Percentiles rank a stretch among this genome's conserved stretches.
These are phyloP conservation scores for Artemisia argyi DNA, from an alignment of 129 eudicot genomes.

Conservation along the genomic window DNA sequence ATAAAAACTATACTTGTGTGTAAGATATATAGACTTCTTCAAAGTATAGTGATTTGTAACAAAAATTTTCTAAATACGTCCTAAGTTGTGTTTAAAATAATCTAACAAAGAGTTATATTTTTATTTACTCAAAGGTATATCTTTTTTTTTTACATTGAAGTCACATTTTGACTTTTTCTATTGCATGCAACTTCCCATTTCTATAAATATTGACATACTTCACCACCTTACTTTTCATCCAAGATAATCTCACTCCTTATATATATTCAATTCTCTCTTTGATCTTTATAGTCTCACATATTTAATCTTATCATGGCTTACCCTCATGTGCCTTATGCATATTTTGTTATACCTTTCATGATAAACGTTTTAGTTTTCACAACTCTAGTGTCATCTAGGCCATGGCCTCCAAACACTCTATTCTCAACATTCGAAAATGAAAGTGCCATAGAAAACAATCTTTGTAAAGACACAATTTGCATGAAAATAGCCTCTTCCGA, in stretches of 20 bases:
- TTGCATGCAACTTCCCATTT: constrained; percentile 14
- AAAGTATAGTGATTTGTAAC: constrained; percentile 7
- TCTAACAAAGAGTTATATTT: not conserved
- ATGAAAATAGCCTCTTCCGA: constrained; percentile 35
- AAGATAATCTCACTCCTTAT: not conserved
- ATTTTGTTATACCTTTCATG: constrained; percentile 15
- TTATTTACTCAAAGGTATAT: constrained; percentile 30
- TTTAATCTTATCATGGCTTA: constrained; percentile 10
- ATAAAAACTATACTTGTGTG: not conserved
- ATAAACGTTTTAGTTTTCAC: constrained; percentile 6
- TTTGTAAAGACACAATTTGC: constrained; percentile 25
- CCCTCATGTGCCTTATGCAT: constrained; percentile 15
- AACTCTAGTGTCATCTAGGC: constrained; percentile 18
- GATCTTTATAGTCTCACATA: constrained; percentile 6
- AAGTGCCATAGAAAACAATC: not conserved
- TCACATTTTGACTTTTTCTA: constrained; percentile 30
- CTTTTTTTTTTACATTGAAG: constrained; percentile 31
- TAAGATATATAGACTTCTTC: not conserved
- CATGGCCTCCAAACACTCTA: not conserved
- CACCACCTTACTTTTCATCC: constrained; percentile 17
- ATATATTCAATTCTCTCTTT: not conserved
- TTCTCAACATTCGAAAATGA: constrained; percentile 4
- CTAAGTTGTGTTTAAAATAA: constrained; percentile 3
- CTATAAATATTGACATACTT: constrained; percentile 16
- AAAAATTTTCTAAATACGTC: not conserved